phyloP scores from a whole-genome alignment of 179 eudicot species.

The Camellia oleifera region DNA sequence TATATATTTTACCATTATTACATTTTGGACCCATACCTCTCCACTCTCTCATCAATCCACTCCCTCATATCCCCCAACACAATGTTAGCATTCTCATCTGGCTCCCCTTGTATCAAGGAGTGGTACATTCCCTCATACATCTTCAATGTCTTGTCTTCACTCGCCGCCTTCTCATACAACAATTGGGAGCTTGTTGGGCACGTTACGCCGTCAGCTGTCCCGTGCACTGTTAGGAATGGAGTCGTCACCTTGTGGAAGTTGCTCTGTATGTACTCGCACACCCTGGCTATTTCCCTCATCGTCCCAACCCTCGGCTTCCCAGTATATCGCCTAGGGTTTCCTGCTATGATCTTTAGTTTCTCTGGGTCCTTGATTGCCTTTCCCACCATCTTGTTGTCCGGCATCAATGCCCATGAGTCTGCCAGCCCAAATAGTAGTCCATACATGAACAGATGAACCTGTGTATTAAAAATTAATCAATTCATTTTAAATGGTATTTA shows the following conservation, averaged over 20 bases:
- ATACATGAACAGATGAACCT: conserved; percentile 45
- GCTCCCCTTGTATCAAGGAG: conserved; percentile 66
- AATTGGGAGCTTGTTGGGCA: conserved; percentile 50
- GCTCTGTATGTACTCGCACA: conserved; percentile 47
- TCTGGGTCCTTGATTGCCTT: conserved; percentile 63
- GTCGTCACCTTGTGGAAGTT: conserved; percentile 51
- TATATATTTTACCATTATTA: not conserved
- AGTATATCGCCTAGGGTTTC: conserved; percentile 54
- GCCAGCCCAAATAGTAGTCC: conserved; percentile 61
- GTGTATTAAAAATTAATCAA: not conserved
- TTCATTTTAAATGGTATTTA: not conserved
- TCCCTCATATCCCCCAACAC: conserved; percentile 67
- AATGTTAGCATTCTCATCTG: conserved; percentile 48
- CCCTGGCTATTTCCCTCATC: conserved; percentile 56
- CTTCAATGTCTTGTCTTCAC: conserved; percentile 58
- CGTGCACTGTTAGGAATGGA: conserved; percentile 56
- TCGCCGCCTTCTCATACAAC: conserved; percentile 61
- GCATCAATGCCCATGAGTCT: conserved; percentile 69
- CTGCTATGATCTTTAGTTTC: conserved; percentile 58
- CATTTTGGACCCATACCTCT: conserved; percentile 31
- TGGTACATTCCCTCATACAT: conserved; percentile 67
- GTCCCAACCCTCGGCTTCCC: conserved; percentile 71
- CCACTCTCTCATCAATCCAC: conserved; percentile 65
- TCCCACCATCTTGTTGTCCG: conserved; percentile 61
- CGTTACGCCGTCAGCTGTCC: conserved; percentile 55